These are phyloP conservation scores for Ceratobasidium sp. DNA, from an alignment of 1,284 basidiomycete species.

Conservation along the genomic window DNA sequence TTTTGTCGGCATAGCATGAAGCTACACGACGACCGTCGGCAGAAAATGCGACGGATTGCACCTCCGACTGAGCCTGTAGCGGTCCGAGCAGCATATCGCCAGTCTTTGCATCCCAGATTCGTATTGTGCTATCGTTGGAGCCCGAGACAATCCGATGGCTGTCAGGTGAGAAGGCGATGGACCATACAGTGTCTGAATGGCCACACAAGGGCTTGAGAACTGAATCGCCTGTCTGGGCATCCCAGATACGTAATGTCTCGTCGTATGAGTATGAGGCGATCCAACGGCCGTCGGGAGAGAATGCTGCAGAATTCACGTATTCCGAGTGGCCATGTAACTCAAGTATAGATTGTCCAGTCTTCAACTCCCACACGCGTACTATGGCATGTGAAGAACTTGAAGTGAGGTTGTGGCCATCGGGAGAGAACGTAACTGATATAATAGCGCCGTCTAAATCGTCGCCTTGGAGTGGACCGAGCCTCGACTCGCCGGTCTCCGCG, in stretches of 20 bases:
- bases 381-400: constrained; percentile 32
- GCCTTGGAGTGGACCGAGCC: background rate
- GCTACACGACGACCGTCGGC: constrained; percentile 3
- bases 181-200: too few species aligned
- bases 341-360: too few species aligned
- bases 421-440: constrained; percentile 24
- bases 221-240: background rate
- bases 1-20: background rate
- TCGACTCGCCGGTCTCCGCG: background rate
- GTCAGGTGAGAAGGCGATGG: too few species aligned
- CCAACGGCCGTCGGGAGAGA: background rate
- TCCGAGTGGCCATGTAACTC: background rate
- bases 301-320: background rate
- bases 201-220: background rate
- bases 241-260: too few species aligned
- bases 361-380: too few species aligned
- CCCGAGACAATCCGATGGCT: too few species aligned
- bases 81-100: too few species aligned
- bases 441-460: background rate
- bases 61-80: background rate
- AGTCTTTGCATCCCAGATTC: background rate
- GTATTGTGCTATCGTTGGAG: too few species aligned
- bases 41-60: constrained; percentile 11
- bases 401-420: constrained; percentile 26
- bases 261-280: too few species aligned